Percentiles rank a stretch among this genome's conserved stretches.
Evolutionary conservation across 2,329 filamentous ascomycete species (phyloP).

Genomic region (Fusarium sp.): DNA sequence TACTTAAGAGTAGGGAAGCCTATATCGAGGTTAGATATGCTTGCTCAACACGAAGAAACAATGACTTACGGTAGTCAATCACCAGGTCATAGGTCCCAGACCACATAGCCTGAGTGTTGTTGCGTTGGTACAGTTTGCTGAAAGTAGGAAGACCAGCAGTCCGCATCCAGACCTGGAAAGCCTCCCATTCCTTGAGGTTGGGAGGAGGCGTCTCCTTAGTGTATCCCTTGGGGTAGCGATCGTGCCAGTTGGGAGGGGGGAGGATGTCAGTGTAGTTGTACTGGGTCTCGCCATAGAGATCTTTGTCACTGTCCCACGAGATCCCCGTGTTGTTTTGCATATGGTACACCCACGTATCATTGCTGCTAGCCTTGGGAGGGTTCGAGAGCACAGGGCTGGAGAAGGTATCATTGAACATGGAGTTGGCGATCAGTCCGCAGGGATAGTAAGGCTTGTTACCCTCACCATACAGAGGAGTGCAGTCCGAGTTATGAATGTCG

Average conservation of each 20-base stretch:
- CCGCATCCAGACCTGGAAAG: constrained; percentile 99
- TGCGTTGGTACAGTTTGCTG: constrained; percentile 90
- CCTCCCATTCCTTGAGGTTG: constrained; percentile 78
- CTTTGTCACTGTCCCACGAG: constrained; percentile 85
- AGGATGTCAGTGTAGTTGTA: constrained; percentile 74
- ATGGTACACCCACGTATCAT: constrained; percentile 65
- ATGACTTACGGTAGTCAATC: constrained; percentile 78
- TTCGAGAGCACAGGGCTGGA: constrained; percentile 70
- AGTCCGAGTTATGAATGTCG: constrained; percentile 75
- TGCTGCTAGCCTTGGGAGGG: constrained; percentile 44
- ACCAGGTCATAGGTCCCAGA: constrained; percentile 79
- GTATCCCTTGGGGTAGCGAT: constrained; percentile 77
- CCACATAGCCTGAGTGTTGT: constrained; percentile 75
- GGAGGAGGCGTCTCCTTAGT: constrained; percentile 72
- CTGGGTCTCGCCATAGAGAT: constrained; percentile 77
- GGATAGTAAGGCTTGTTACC: constrained; percentile 84
- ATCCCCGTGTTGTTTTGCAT: constrained; percentile 83
- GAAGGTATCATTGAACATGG: constrained; percentile 95
- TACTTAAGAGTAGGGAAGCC: constrained; percentile 84
- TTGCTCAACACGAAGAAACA: not conserved
- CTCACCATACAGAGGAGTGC: constrained; percentile 74
- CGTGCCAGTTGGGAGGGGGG: constrained; percentile 87
- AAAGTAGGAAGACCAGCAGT: constrained; percentile 94
- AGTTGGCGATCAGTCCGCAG: constrained; percentile 96
- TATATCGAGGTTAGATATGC: constrained; percentile 49